Evolutionary conservation across 352 stramenopile species (phyloP), one percentile per base, ranked within the genome.

Genomic region (Phytophthora multivora): DNA sequence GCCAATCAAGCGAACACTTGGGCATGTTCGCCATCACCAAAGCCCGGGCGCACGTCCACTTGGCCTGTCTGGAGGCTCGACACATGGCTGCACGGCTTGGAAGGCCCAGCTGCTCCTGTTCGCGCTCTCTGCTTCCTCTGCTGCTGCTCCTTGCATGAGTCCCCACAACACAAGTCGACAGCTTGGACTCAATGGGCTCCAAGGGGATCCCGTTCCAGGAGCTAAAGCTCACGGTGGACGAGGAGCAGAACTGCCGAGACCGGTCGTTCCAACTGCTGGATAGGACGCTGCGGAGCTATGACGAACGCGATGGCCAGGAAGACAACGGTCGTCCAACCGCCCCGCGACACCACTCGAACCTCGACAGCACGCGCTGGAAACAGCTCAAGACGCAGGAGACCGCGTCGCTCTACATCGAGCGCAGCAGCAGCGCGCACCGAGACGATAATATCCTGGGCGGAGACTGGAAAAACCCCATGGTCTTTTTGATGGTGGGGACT

Each of bases 351-450:
- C 68, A 76, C 52, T 63, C 54, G 0, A 64, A 47, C 10, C 43
- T 71, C 6, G 57, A 72, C 45, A 73, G 41, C 15, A 76, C 45
- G 0, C 63, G 58, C 12, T 76, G 68, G 68, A 76, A 73, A 30
- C 58, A 73, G 36, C 53, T 73, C 50, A 69, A 71, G 39, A 70
- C 63, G 1, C 51, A 73, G 15, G 25, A 48, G 5, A 64, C 52
- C 35, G 68, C 68, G 15, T 73, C 68, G 13, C 41, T 76, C 15
- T 76, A 73, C 41, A 15, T 62, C 21, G 64, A 73, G 30, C 68
- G 68, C 33, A 70, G 36, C n/a, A 67, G 9, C 23, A 60, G 56
- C 13, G 19, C 47, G 0, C 51, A 66, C 50, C 50, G 60, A 51
- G 66, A 74, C 30, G 49, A 63, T 6, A 61, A 70, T 28, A 57